Evolutionary conservation across 1,139 yeast species (phyloP).

Genomic region (Cylindricascospora bacillispora): DNA sequence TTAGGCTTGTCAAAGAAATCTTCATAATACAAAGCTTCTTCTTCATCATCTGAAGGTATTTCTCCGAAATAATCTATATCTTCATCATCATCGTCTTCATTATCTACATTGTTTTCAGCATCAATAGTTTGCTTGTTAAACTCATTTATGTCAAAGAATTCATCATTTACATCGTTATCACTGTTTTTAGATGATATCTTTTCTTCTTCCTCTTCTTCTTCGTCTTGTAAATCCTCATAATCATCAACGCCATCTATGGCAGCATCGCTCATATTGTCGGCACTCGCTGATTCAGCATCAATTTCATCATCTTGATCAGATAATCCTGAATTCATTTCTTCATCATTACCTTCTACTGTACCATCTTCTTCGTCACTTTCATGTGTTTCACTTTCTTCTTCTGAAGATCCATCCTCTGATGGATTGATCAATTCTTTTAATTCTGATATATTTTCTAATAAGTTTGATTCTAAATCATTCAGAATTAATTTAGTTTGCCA

Average conservation of each 20-base stretch:
- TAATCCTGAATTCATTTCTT: slow-evolving; percentile 17
- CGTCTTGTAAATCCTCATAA: slow-evolving; percentile 6
- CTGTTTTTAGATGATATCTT: slow-evolving; percentile 11
- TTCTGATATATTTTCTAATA: slow-evolving; percentile 37
- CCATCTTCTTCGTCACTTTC: slow-evolving; percentile 20
- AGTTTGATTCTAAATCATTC: slow-evolving; percentile 50
- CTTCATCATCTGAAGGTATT: slow-evolving; percentile 46
- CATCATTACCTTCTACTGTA: slow-evolving; percentile 14
- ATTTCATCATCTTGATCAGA: slow-evolving; percentile 14
- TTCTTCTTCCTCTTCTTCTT: slow-evolving; percentile 10
- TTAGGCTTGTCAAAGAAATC: slow-evolving; percentile 57
- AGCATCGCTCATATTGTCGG: slow-evolving; percentile 10
- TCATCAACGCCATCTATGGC: slow-evolving; percentile 8
- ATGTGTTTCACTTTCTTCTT: slow-evolving; percentile 21
- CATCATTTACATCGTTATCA: slow-evolving; percentile 48
- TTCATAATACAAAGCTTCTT: slow-evolving; percentile 58
- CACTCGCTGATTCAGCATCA: slow-evolving; percentile 13
- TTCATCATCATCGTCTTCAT: slow-evolving; percentile 36
- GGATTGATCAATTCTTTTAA: slow-evolving; percentile 26
- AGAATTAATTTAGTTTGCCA: slow-evolving; percentile 81
- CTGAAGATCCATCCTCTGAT: slow-evolving; percentile 14
- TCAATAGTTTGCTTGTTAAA: slow-evolving; percentile 73
- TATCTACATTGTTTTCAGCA: slow-evolving; percentile 42
- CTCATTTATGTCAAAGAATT: slow-evolving; percentile 73
- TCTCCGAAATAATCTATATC: slow-evolving; percentile 57